Evolutionary conservation across 1,284 basidiomycete genomes (phyloP), one percentile per base, ranked within the genome.

Genomic region (Leccinum subrobustum): DNA sequence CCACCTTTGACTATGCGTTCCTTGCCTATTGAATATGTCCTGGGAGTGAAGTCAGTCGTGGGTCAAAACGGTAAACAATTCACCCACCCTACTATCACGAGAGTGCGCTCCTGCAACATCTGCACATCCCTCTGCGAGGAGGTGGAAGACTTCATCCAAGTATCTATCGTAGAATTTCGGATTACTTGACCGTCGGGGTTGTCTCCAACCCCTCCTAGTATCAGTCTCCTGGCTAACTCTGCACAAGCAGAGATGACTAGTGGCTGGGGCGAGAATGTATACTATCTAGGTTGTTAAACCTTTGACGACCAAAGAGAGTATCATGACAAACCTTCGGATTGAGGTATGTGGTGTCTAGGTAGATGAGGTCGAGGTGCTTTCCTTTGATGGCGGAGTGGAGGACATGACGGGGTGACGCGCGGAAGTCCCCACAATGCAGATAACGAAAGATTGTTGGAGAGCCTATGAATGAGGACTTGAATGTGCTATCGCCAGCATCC

Each of bases 1-100:
- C 50, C 59, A 89, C 93, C 94, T 83, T 98, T 96, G 33, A 98
- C 93, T 53, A 99, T 92, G 48, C 95, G 87, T 75, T 99, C 96
- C 75, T 99, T 99, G 56, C 96, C 96, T 58, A 99, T 95, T 0
- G 93, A 94, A 74, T 99, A 99, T 0, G 96, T 98, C 11, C 91
- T 93, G 62, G 27, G 60, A 56, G 56, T 35, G 12, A 64, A 52
- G 54, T 57, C 48, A 63, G 52, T 48, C 16, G 51, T 54, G 16
- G 35, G 11, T 42, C 47, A 31, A 27, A 33, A 48, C 31, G 9
- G 14, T 6, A 47, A 18, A 11, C 8, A 58, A 5, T 4, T 3
- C 25, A 70, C 81, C n/a, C 68, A 91, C 89, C 96, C 96, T 27
- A 98, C 86, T 50, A 97, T 85, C 53, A 98, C 84, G n/a, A 98